Evolutionary conservation across 371 early-diverging fungal species (phyloP).

Genomic region (Apophysomyces ossiformis): DNA sequence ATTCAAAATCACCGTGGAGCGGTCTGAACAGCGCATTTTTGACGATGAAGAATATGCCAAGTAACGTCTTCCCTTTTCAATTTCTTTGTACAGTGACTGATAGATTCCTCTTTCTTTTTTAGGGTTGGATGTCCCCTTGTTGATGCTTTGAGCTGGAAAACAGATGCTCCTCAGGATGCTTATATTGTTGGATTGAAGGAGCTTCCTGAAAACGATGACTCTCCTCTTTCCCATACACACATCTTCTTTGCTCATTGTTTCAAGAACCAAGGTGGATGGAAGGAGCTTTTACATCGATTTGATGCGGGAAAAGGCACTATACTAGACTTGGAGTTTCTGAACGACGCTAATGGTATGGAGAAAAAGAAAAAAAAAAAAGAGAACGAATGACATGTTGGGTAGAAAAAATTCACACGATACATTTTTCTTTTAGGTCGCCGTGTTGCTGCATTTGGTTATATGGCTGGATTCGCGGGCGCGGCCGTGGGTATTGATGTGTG

Average conservation of each 20-base stretch:
- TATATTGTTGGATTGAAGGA: slow-evolving; percentile 97
- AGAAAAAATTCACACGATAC: not conserved
- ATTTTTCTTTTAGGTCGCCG: slow-evolving; percentile 68
- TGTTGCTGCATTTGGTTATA: slow-evolving; percentile 97
- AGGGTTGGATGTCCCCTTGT: slow-evolving; percentile 86
- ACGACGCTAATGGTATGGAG: slow-evolving; percentile 69
- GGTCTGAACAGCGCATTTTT: slow-evolving; percentile 83
- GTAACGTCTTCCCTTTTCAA: slow-evolving; percentile 46
- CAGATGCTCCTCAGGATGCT: slow-evolving; percentile 84
- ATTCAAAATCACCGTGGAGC: slow-evolving; percentile 92
- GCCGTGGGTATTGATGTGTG: slow-evolving; percentile 93
- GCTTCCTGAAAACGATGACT: slow-evolving; percentile 90
- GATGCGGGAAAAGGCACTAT: slow-evolving; percentile 87
- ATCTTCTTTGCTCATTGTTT: slow-evolving; percentile 98
- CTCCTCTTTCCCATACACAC: slow-evolving; percentile 93
- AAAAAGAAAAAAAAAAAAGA: slow-evolving; percentile 5
- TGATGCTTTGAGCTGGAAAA: slow-evolving; percentile 81
- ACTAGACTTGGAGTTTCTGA: slow-evolving; percentile 93
- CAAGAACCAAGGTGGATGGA: slow-evolving; percentile 96
- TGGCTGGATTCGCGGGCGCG: slow-evolving; percentile 96
- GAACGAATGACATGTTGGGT: not conserved
- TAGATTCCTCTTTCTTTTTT: not conserved
- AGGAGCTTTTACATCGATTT: slow-evolving; percentile 85
- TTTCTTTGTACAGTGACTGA: not conserved
- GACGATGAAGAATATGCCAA: slow-evolving; percentile 86